A percentile compares a stretch with the other conserved stretches of the same genome.
Conservation (phyloP, 2,329 filamentous ascomycete genomes). For the Sclerotinia nivalis region DNA sequence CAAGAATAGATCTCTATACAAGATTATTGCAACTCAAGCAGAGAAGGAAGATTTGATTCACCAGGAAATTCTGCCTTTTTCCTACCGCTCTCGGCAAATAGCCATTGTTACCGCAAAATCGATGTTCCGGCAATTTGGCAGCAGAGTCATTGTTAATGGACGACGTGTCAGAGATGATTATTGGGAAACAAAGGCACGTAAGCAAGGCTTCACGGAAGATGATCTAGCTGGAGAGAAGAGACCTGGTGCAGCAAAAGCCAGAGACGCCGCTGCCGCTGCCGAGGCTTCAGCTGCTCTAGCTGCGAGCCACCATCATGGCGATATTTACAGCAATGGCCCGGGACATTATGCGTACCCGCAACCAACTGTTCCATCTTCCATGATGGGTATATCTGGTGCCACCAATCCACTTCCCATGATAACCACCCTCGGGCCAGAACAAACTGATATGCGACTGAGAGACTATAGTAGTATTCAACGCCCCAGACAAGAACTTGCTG, state of each 20-base stretch:
- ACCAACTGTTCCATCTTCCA: constrained; percentile 69
- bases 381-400: constrained; percentile 65
- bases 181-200: constrained; percentile 95
- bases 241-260: constrained; percentile 84
- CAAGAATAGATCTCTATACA: constrained; percentile 94
- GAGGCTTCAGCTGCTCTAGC: constrained; percentile 56
- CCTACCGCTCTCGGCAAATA: constrained; percentile 96
- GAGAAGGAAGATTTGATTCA: constrained; percentile 96
- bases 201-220: constrained; percentile 97
- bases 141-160: constrained; percentile 86
- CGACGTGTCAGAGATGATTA: constrained; percentile 94
- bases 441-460: constrained; percentile 73
- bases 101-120: constrained; percentile 96
- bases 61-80: constrained; percentile 95
- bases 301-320: constrained; percentile 74
- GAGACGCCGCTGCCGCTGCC: constrained; percentile 70
- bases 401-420: constrained; percentile 80
- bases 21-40: constrained; percentile 93
- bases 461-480: constrained; percentile 84
- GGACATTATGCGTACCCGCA: constrained; percentile 65
- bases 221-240: constrained; percentile 95
- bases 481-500: constrained; percentile 85
- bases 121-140: constrained; percentile 99
- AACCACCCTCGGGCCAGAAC: constrained; percentile 76
- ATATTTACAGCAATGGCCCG: constrained; percentile 80